Evolutionary conservation across 257 asterid genomes (phyloP), one percentile per base, ranked within the genome.

Genomic region (Nicotiana tomentosiformis): DNA sequence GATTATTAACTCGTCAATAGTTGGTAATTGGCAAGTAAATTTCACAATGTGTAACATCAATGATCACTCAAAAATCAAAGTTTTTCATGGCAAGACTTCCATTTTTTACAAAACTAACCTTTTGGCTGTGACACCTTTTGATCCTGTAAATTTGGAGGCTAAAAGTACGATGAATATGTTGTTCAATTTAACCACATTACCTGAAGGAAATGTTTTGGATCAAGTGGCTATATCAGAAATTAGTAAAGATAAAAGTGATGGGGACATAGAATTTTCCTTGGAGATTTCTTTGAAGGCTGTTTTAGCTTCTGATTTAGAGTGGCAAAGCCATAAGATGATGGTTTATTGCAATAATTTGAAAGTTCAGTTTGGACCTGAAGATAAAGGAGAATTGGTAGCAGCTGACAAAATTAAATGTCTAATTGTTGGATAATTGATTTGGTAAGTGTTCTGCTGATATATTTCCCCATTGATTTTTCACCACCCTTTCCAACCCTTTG

Each of bases 321-420:
- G 84, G 90, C 35, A 32, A 53, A 82, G 10, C 12, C 88, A 84
- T 18, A 81, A 17, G 23, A 18, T 90, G 23, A 86, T 77, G 43
- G 77, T 92, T 4, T 67, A 70, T 82, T 92, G 96, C 55, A 92
- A 87, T 35, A 86, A 86, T 68, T 30, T 90, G 58, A 85, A 81
- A 53, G 30, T 93, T 30, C 16, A 10, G 10, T 82, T 93, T 30
- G 16, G 84, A 4, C 66, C 82, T 0, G 5, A 26, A 2, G 92
- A 90, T 9, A 83, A 62, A 9, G 94, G 95, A 6, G 58, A 53
- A 5, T 12, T 87, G 83, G 16, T 72, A 18, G 64, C 68, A 1
- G 89, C 82, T 12, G 49, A 26, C 3, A 35, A 46, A 30, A 37
- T 15, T 9, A 17, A 58, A 10, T 91, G 97, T 55, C 29, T 84